Conservation (phyloP, 176 grass and related monocot species). For the Poa pratensis region DNA sequence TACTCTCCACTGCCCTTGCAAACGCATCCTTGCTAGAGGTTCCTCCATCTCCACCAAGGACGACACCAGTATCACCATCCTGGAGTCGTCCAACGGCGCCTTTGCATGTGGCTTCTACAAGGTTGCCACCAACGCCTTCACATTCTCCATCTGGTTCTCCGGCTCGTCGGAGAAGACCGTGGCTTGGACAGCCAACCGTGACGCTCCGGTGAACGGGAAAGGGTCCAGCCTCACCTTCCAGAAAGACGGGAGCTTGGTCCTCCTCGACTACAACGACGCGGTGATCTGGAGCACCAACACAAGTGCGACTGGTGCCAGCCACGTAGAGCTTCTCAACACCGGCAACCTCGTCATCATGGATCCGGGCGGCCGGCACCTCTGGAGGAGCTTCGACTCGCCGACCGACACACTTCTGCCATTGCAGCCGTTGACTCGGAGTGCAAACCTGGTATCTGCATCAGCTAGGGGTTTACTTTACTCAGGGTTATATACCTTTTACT, state of each 20-base stretch:
- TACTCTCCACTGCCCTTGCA: background rate
- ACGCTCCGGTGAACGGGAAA: background rate
- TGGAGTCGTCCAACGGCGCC: background rate
- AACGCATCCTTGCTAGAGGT: conserved; percentile 22
- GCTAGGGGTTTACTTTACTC: background rate
- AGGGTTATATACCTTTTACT: background rate
- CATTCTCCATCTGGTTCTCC: background rate
- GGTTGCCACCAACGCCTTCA: background rate
- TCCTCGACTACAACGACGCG: background rate
- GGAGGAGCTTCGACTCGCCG: background rate
- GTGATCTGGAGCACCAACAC: background rate
- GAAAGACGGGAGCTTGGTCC: background rate
- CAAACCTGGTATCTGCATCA: background rate
- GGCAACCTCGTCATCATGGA: background rate
- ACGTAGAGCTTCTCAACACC: background rate
- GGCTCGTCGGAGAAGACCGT: background rate
- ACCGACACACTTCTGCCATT: background rate
- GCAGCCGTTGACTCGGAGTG: background rate
- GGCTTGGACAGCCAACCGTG: background rate
- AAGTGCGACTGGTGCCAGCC: background rate
- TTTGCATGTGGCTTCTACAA: background rate
- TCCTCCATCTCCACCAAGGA: conserved; percentile 28
- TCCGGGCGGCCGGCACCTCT: background rate
- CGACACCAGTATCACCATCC: background rate
- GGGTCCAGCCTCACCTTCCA: background rate